Base-by-base conservation (phyloP, 345 rosid genomes). In the Abelmoschus esculentus region DNA sequence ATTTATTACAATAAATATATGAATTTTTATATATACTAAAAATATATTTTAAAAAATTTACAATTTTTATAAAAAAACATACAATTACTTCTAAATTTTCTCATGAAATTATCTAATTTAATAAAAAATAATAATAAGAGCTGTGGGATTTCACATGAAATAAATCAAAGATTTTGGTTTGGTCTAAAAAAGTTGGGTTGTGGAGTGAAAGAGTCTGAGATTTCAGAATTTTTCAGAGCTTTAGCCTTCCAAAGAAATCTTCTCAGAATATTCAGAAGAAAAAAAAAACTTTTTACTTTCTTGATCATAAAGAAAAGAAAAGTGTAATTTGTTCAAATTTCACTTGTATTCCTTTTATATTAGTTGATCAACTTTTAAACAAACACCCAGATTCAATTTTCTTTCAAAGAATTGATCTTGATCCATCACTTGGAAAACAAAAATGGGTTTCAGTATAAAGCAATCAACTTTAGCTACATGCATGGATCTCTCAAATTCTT, bases 391-490 rank as follows among this genome's bases (percentile, higher is more conserved):
- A 3, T 64, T 22, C 18, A 12, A 44, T 44, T 66, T 15, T 12
- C 40, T 36, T 15, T n/a, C 14, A 9, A 67, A 54, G 4, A 13
- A 17, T 17, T 11, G 2, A 42, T 79, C 32, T 28, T 64, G 46
- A 18, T 53, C 57, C 57, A 19, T 22, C 26, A 5, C 4, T 42
- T 29, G 6, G 40, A 59, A 59, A 32, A 32, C 36, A 15, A 54
- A 26, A 4, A 86, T 86, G 93, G 82, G 83, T 54, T 82, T 73
- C 55, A 79, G 77, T 14, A 18, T 74, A 49, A 84, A 74, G 78
- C 84, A 62, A 40, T 73, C 87, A 63, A 73, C 65, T 2, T 5
- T 82, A n/a, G 31, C 83, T 2, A 34, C 86, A 0, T 65, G 80
- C 18, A 67, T 84, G 73, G 84, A 77, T 56, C 87, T 85, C 55